A percentile compares a stretch with the other conserved stretches of the same genome.
Evolutionary conservation across 208 protist species (phyloP).

Genomic region (Histomonas meleagridis): DNA sequence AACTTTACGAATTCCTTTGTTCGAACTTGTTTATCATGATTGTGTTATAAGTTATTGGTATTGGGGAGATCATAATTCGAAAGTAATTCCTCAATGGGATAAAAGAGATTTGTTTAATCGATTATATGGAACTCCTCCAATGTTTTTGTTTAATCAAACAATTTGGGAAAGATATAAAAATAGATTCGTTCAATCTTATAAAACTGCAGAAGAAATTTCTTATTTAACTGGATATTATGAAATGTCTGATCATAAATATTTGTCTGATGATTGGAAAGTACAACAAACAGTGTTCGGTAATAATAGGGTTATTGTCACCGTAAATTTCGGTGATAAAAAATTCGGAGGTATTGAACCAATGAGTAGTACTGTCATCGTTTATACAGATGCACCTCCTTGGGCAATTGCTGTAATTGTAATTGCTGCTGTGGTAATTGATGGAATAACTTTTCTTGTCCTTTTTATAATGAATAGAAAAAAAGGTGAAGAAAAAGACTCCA

Average conservation of each 20-base stretch:
- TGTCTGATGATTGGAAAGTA: not conserved
- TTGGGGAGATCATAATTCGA: conserved; percentile 12
- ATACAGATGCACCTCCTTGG: too few relatives aligned
- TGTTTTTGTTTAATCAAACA: too few relatives aligned
- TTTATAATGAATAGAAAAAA: too few relatives aligned
- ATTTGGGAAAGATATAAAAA: not conserved
- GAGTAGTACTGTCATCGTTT: too few relatives aligned
- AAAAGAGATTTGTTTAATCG: conserved; percentile 19
- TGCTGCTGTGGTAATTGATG: too few relatives aligned
- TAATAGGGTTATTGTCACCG: not conserved
- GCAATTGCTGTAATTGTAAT: too few relatives aligned
- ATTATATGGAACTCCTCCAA: conserved; percentile 16
- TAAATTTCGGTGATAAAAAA: not conserved
- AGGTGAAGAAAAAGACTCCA: too few relatives aligned
- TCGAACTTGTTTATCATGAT: conserved; percentile 15
- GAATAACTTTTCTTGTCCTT: too few relatives aligned
- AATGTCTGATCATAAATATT: not conserved
- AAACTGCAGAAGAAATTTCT: not conserved
- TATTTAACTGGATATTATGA: not conserved
- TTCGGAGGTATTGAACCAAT: too few relatives aligned
- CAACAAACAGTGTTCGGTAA: not conserved
- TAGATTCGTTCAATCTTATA: not conserved
- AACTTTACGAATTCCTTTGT: not conserved
- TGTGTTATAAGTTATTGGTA: conserved; percentile 17
- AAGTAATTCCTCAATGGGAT: not conserved